Percentiles rank a stretch among this genome's conserved stretches.
Evolutionary conservation across 2,329 filamentous ascomycete species (phyloP).

Genomic region (Hymenoscyphus scutula): DNA sequence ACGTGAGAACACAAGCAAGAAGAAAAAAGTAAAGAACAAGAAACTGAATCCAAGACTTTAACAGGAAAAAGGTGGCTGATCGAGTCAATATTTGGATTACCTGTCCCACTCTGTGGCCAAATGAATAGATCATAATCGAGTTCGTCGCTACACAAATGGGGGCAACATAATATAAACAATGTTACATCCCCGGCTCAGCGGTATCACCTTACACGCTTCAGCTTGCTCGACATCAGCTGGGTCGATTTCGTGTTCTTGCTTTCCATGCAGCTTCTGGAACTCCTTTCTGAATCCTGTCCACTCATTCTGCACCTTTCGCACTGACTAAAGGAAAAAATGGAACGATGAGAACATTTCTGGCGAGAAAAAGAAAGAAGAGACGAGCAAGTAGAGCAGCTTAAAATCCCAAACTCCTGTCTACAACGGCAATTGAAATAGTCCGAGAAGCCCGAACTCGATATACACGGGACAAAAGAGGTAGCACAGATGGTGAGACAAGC

Average conservation of each 20-base stretch:
- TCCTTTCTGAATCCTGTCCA: not conserved
- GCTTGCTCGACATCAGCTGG: not conserved
- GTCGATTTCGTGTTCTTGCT: not conserved
- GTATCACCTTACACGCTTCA: not conserved
- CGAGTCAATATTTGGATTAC: not conserved
- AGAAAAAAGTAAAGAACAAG: not conserved
- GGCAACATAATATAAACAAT: not conserved
- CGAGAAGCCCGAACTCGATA: not conserved
- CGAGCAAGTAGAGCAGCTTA: not conserved
- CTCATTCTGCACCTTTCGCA: not conserved
- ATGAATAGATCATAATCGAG: not conserved
- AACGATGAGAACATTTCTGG: not conserved
- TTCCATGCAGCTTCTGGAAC: not conserved
- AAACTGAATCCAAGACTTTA: not conserved
- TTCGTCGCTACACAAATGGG: not conserved
- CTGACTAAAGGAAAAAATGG: not conserved
- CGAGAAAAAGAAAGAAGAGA: not conserved
- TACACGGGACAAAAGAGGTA: not conserved
- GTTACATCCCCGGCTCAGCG: not conserved
- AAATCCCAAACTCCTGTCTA: not conserved
- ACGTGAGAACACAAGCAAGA: slow-evolving; percentile 1
- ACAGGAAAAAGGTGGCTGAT: not conserved
- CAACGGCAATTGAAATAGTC: not conserved
- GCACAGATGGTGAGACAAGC: not conserved
- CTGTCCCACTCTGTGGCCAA: not conserved